These are phyloP conservation scores for Chaetomium tenue DNA, from an alignment of 495 filamentous ascomycete species.

Conservation along the genomic window DNA sequence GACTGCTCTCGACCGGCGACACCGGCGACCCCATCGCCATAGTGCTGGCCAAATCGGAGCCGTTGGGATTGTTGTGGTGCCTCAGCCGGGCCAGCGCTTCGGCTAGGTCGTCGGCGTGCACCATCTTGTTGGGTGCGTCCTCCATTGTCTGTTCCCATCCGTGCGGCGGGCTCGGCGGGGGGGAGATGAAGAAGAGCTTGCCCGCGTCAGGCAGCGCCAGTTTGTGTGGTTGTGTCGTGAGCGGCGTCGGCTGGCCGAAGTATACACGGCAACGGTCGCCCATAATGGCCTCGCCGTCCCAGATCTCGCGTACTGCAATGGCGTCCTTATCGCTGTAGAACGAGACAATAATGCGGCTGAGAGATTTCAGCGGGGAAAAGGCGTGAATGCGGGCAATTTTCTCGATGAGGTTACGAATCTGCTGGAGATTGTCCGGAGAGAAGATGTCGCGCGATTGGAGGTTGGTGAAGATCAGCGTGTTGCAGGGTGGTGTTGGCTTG, in stretches of 20 bases:
- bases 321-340: conserved; percentile 74
- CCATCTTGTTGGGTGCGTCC: conserved; percentile 88
- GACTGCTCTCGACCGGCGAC: conserved; percentile 35
- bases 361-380: conserved; percentile 88
- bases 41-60: conserved; percentile 25
- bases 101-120: conserved; percentile 87
- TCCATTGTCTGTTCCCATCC: conserved; percentile 91
- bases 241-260: conserved; percentile 77
- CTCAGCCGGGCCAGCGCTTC: conserved; percentile 69
- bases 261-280: conserved; percentile 74
- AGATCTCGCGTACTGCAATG: conserved; percentile 64
- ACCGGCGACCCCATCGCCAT: conserved; percentile 24
- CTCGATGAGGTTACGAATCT: conserved; percentile 70
- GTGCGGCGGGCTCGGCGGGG: conserved; percentile 85
- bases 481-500: conserved; percentile 80
- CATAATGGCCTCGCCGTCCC: conserved; percentile 69
- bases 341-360: conserved; percentile 87
- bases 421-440: conserved; percentile 67
- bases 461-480: conserved; percentile 93
- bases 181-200: conserved; percentile 96
- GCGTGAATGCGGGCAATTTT: conserved; percentile 69
- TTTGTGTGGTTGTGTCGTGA: conserved; percentile 53
- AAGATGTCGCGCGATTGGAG: conserved; percentile 77
- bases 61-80: conserved; percentile 36
- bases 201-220: conserved; percentile 78